Conservation (phyloP, 2,329 filamentous ascomycete species). For the Penicillium occitanis region DNA sequence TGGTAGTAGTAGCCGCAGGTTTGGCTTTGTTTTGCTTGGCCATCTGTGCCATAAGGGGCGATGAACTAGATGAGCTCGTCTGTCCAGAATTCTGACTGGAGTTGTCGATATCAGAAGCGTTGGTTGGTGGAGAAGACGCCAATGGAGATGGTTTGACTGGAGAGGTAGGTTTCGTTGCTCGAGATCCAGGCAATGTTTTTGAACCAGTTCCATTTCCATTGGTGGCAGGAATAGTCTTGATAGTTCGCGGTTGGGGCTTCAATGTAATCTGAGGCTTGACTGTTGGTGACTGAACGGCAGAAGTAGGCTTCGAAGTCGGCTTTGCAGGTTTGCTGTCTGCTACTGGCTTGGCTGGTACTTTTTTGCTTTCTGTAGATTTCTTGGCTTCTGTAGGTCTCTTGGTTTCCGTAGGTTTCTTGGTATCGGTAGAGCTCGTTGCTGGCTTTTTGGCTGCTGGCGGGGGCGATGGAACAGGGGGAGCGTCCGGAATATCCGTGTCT, state of each 20-base stretch:
- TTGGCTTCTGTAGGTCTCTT: conserved; percentile 19
- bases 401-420: conserved; percentile 18
- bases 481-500: conserved; percentile 45
- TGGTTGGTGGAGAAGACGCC: conserved; percentile 61
- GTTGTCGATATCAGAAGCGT: conserved; percentile 58
- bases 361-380: conserved; percentile 19
- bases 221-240: conserved; percentile 26
- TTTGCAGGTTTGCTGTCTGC: conserved; percentile 16
- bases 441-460: conserved; percentile 17
- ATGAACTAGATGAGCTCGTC: conserved; percentile 47
- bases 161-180: conserved; percentile 47
- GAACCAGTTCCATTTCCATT: conserved; percentile 35
- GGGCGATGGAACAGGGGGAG: conserved; percentile 18
- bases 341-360: conserved; percentile 13
- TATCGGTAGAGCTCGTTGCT: conserved; percentile 22
- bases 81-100: conserved; percentile 43
- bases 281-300: conserved; percentile 15
- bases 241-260: conserved; percentile 28
- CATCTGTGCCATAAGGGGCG: conserved; percentile 45
- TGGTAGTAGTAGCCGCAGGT: not conserved
- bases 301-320: conserved; percentile 7
- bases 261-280: conserved; percentile 20
- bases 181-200: conserved; percentile 39
- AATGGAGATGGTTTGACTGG: conserved; percentile 63
- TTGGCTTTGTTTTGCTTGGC: conserved; percentile 30